These are phyloP conservation scores for Erodium texanum DNA, from an alignment of 441 rosid genomes.

Conservation along the genomic window DNA sequence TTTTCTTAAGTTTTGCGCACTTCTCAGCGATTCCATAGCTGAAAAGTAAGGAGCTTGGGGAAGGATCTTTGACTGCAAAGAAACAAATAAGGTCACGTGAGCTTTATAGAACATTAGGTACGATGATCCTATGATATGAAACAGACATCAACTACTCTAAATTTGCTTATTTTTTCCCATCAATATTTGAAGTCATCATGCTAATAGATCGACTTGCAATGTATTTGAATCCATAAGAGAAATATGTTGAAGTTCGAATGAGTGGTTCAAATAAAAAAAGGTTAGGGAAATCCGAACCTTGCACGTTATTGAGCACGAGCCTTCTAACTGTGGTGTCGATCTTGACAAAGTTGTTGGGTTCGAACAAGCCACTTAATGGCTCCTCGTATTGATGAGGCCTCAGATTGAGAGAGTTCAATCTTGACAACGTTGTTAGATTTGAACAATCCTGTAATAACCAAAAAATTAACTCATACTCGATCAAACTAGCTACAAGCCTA, in stretches of 20 bases:
- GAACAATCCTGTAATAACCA: conserved; percentile 41
- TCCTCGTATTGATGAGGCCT: conserved; percentile 31
- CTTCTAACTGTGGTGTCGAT: conserved; percentile 31
- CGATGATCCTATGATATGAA: too few relatives aligned
- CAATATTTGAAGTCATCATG: too few relatives aligned
- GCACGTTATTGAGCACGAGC: conserved; percentile 43
- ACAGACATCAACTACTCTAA: too few relatives aligned
- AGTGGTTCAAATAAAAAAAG: too few relatives aligned
- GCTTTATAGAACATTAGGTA: too few relatives aligned
- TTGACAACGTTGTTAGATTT: too few relatives aligned
- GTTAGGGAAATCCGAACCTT: conserved; percentile 53
- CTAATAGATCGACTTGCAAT: too few relatives aligned
- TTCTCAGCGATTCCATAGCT: conserved; percentile 40
- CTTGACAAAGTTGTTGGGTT: conserved; percentile 31
- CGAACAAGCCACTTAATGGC: conserved; percentile 25
- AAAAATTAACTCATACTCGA: too few relatives aligned
- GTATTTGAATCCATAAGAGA: too few relatives aligned
- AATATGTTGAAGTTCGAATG: too few relatives aligned
- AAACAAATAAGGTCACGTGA: conserved; percentile 1
- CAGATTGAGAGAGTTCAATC: conserved; percentile 35
- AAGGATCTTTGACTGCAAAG: conserved; percentile 33
- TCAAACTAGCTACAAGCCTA: too few relatives aligned
- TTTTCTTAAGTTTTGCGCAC: conserved; percentile 40
- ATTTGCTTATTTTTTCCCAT: too few relatives aligned
- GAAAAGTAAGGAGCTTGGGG: conserved; percentile 7